These are phyloP conservation scores for Acer yangbiense DNA, from an alignment of 345 rosid genomes.

Conservation along the genomic window DNA sequence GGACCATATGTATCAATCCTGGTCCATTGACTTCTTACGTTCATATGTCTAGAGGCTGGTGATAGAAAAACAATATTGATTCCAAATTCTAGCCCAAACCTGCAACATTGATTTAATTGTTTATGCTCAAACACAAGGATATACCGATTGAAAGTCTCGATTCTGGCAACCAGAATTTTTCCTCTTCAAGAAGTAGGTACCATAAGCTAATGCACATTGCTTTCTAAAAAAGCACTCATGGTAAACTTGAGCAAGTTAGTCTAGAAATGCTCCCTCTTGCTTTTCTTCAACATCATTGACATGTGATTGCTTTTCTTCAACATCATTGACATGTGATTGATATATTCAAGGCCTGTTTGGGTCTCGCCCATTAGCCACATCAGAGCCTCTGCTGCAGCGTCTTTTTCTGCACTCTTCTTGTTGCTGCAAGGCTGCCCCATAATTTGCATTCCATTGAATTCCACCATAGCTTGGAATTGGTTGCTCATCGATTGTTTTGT, in stretches of 20 bases:
- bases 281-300: constrained; percentile 74
- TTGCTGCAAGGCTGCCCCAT: constrained; percentile 83
- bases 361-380: constrained; percentile 70
- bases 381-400: constrained; percentile 92
- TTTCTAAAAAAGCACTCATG: background rate
- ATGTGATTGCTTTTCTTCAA: constrained; percentile 75
- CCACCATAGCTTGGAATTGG: constrained; percentile 74
- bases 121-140: background rate
- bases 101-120: background rate
- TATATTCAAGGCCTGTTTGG: constrained; percentile 44
- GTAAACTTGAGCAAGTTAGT: background rate
- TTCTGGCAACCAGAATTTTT: background rate
- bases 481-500: constrained; percentile 71
- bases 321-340: constrained; percentile 66
- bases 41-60: background rate
- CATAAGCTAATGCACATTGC: no score
- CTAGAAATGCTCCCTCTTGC: constrained; percentile 64
- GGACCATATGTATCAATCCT: background rate
- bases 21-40: background rate
- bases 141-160: background rate
- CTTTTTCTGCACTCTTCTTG: constrained; percentile 95
- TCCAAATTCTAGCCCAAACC: background rate
- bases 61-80: background rate
- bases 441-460: constrained; percentile 69
- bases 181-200: no score